phyloP scores from a whole-genome alignment of 2,329 filamentous ascomycete species.

The Talaromyces sp. region DNA sequence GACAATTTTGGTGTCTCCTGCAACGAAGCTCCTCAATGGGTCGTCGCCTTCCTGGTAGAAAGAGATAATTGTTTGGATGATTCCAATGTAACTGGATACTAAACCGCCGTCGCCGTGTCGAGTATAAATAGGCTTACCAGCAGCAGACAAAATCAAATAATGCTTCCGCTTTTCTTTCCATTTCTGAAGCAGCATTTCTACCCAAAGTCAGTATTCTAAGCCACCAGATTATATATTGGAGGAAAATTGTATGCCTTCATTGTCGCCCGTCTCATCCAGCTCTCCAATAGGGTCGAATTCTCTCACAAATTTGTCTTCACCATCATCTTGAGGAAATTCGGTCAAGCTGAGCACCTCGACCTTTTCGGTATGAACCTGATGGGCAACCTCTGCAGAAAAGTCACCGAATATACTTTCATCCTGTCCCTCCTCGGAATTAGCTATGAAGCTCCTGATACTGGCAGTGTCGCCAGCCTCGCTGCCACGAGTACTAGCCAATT shows the following conservation, averaged over 20 bases:
- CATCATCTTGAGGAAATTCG: constrained; percentile 40
- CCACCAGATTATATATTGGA: not conserved
- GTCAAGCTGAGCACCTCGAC: constrained; percentile 28
- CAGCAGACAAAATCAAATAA: constrained; percentile 91
- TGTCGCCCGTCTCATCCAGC: constrained; percentile 46
- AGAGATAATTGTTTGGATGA: constrained; percentile 95
- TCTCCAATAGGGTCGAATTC: constrained; percentile 73
- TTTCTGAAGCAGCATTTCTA: constrained; percentile 52
- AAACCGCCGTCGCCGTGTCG: constrained; percentile 85
- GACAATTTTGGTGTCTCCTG: constrained; percentile 81
- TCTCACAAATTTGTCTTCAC: constrained; percentile 61
- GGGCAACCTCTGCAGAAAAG: constrained; percentile 46
- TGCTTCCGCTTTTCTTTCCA: constrained; percentile 97
- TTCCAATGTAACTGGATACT: constrained; percentile 89
- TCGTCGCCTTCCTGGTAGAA: constrained; percentile 83
- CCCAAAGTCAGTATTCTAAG: constrained; percentile 4
- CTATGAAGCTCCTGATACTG: constrained; percentile 47
- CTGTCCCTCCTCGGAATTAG: constrained; percentile 60
- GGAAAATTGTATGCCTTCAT: constrained; percentile 46
- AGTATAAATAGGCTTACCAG: constrained; percentile 96
- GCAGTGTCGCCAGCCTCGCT: constrained; percentile 48
- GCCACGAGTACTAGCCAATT: constrained; percentile 40
- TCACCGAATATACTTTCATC: constrained; percentile 77
- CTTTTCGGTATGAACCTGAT: constrained; percentile 34
- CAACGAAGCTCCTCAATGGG: constrained; percentile 74